Evolutionary conservation across 306 rosid genomes (phyloP).

Genomic region (Pyrus pyrifolia): DNA sequence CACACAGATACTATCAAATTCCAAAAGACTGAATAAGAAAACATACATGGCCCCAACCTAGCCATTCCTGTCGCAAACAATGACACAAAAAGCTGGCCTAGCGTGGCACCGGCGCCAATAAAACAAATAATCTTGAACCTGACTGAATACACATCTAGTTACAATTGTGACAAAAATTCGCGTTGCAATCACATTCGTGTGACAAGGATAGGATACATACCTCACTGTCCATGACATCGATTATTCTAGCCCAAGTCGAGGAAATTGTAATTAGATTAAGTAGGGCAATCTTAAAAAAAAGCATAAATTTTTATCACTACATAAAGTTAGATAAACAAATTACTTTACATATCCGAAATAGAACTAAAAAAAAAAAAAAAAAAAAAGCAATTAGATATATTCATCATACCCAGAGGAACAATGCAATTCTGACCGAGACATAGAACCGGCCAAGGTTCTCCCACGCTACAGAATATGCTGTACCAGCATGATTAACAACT

Average conservation of each 20-base stretch:
- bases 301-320: constrained; percentile 13
- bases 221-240: constrained; percentile 88
- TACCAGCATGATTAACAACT: constrained; percentile 36
- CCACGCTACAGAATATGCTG: constrained; percentile 45
- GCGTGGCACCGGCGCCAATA: constrained; percentile 98
- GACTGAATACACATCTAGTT: constrained; percentile 67
- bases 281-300: constrained; percentile 46
- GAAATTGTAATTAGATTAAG: constrained; percentile 68
- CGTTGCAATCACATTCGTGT: constrained; percentile 11
- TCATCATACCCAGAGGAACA: constrained; percentile 84
- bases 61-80: constrained; percentile 91
- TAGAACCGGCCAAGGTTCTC: constrained; percentile 76
- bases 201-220: constrained; percentile 27
- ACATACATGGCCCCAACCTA: constrained; percentile 87
- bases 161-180: constrained; percentile 16
- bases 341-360: neutral
- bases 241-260: constrained; percentile 95
- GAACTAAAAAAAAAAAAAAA: no score
- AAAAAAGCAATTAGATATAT: neutral
- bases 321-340: constrained; percentile 8
- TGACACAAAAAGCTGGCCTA: constrained; percentile 95
- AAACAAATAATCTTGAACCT: constrained; percentile 98
- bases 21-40: constrained; percentile 16
- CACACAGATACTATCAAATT: neutral
- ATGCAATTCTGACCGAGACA: constrained; percentile 73